These are phyloP conservation scores for Crucibulum laeve DNA, from an alignment of 768 basidiomycete genomes.

Conservation along the genomic window DNA sequence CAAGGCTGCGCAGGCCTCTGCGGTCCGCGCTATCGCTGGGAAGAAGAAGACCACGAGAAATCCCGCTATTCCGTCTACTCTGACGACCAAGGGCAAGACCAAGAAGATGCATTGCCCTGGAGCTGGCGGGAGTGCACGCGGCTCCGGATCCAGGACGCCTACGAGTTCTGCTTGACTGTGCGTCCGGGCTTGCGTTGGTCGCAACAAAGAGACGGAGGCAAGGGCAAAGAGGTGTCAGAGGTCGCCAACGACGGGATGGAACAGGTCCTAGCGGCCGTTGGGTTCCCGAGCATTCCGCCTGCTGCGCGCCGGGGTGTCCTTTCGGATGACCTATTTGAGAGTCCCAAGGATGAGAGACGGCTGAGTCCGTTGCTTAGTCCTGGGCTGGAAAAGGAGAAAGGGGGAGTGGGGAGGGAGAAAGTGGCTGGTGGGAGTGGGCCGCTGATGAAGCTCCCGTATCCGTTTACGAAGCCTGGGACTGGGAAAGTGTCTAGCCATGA, in stretches of 20 bases:
- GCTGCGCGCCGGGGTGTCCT: slow-evolving; percentile 57
- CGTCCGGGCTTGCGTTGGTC: slow-evolving; percentile 28
- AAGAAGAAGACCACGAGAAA: slow-evolving; percentile 73
- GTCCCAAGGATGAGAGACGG: slow-evolving; percentile 28
- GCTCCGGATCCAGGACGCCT: slow-evolving; percentile 70
- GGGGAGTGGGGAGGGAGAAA: slow-evolving; percentile 15
- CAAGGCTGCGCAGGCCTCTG: slow-evolving; percentile 78
- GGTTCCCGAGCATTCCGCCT: slow-evolving; percentile 46
- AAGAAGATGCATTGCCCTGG: slow-evolving; percentile 64
- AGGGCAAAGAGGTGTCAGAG: slow-evolving; percentile 20
- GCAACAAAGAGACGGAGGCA: slow-evolving; percentile 19
- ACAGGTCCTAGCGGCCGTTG: slow-evolving; percentile 52
- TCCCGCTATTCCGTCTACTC: slow-evolving; percentile 40
- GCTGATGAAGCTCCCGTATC: slow-evolving; percentile 59
- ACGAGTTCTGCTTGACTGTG: slow-evolving; percentile 66
- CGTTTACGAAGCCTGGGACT: slow-evolving; percentile 59
- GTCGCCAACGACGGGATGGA: slow-evolving; percentile 29
- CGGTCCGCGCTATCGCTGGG: slow-evolving; percentile 81
- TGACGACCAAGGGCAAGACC: slow-evolving; percentile 41
- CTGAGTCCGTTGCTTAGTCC: too few species aligned
- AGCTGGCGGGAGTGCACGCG: slow-evolving; percentile 72
- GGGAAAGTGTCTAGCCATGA: slow-evolving; percentile 57
- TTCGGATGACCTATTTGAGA: slow-evolving; percentile 61
- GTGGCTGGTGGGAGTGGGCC: slow-evolving; percentile 32
- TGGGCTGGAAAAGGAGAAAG: too few species aligned